Evolutionary conservation across 331 rosid species (phyloP).

Genomic region (Arachis monticola): DNA sequence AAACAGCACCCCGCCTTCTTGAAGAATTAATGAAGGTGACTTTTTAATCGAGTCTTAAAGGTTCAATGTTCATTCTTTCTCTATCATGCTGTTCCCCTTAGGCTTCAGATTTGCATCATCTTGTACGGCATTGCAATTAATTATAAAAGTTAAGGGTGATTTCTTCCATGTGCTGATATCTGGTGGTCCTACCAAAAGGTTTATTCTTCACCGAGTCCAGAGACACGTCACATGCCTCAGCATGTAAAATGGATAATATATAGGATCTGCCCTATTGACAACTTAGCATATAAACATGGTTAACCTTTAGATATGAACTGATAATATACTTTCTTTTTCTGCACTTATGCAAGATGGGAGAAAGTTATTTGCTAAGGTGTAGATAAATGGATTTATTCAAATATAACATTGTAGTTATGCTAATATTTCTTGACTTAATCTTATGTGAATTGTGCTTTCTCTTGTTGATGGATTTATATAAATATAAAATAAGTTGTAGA

Average conservation of each 20-base stretch:
- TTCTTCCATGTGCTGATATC: not conserved
- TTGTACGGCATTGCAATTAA: not conserved
- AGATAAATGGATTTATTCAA: not conserved
- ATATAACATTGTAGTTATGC: too few species aligned
- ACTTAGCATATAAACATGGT: not conserved
- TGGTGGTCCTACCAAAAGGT: constrained; percentile 5
- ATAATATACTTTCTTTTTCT: constrained; percentile 23
- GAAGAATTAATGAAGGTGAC: constrained; percentile 98
- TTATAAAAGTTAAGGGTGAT: not conserved
- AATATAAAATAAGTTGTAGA: constrained; percentile 24
- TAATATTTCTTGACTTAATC: too few species aligned
- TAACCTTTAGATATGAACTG: not conserved
- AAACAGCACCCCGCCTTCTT: constrained; percentile 94
- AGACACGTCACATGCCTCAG: constrained; percentile 10
- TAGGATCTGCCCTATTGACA: constrained; percentile 6
- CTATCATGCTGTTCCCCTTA: constrained; percentile 16
- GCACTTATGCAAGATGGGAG: not conserved
- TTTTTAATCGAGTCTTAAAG: constrained; percentile 37
- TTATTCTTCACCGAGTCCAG: constrained; percentile 17
- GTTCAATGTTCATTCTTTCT: constrained; percentile 27
- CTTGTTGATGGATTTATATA: constrained; percentile 20
- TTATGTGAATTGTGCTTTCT: constrained; percentile 1
- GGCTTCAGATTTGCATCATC: constrained; percentile 17
- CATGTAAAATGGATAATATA: constrained; percentile 19
- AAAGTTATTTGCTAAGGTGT: constrained; percentile 18